Evolutionary conservation across 2,329 filamentous ascomycete genomes (phyloP).

Genomic region (Penicillium sp.): DNA sequence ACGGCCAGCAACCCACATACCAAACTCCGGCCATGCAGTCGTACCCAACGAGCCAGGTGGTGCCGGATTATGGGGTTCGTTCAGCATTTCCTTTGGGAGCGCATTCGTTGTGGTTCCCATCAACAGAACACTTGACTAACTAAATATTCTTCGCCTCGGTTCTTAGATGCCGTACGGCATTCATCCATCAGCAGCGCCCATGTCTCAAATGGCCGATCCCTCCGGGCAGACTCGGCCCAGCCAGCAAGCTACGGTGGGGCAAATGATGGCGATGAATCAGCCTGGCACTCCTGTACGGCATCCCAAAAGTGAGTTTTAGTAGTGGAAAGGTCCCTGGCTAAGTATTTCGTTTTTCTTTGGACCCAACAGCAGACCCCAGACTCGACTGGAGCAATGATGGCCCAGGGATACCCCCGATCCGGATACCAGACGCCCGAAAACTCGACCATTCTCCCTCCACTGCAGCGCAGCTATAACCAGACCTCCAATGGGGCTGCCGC

Average conservation of each 20-base stretch:
- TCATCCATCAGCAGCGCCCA: constrained; percentile 33
- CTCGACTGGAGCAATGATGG: constrained; percentile 40
- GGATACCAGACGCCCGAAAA: constrained; percentile 32
- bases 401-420: constrained; percentile 38
- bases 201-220: constrained; percentile 40
- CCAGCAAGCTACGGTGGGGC: constrained; percentile 42
- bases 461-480: constrained; percentile 37
- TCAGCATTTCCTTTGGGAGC: not conserved
- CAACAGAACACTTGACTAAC: constrained; percentile 15
- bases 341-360: constrained; percentile 30
- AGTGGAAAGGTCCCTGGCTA: constrained; percentile 28
- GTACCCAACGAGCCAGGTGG: constrained; percentile 39
- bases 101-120: not conserved
- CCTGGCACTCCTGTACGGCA: constrained; percentile 43
- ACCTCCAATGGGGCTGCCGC: constrained; percentile 32
- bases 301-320: constrained; percentile 27
- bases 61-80: constrained; percentile 43
- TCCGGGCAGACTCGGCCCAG: constrained; percentile 34
- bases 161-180: constrained; percentile 39
- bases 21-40: constrained; percentile 38
- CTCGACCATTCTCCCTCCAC: constrained; percentile 39
- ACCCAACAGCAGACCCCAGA: constrained; percentile 35
- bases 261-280: constrained; percentile 40
- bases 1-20: constrained; percentile 37
- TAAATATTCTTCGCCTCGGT: constrained; percentile 3